These are phyloP conservation scores for Macrolepiota albuminosa DNA, from an alignment of 768 basidiomycete genomes.

Conservation along the genomic window DNA sequence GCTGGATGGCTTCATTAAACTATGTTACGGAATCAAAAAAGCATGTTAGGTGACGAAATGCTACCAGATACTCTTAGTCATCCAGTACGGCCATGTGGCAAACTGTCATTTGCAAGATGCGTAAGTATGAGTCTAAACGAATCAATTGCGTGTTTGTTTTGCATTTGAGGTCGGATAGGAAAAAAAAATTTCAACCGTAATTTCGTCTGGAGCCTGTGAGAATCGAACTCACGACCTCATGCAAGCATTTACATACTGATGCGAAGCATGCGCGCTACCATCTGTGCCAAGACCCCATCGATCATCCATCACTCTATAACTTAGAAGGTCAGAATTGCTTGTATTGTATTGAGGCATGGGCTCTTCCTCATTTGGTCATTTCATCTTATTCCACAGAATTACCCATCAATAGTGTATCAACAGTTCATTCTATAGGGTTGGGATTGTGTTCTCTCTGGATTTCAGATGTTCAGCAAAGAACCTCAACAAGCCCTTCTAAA, in stretches of 20 bases:
- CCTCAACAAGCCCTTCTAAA: background rate
- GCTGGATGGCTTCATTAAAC: background rate
- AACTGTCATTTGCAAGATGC: background rate
- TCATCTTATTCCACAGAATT: too few relatives aligned
- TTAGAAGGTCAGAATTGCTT: background rate
- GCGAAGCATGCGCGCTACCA: background rate
- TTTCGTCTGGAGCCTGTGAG: background rate
- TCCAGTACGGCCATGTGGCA: background rate
- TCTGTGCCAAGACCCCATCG: background rate
- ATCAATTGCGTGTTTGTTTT: too few relatives aligned
- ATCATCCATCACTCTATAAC: background rate
- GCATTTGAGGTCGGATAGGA: too few relatives aligned
- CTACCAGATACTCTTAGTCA: background rate
- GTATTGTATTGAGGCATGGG: background rate
- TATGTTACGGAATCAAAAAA: background rate
- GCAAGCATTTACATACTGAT: background rate
- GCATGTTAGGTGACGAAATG: background rate
- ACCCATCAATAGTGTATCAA: background rate
- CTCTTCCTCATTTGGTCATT: too few relatives aligned
- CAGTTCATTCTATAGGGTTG: background rate
- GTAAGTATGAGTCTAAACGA: background rate
- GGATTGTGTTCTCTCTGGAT: background rate
- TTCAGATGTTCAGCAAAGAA: background rate
- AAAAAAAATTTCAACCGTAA: background rate
- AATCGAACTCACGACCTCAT: constrained; percentile 5